A percentile compares a stretch with the other conserved stretches of the same genome.
Evolutionary conservation across 1,139 yeast species (phyloP).

Genomic region (Kurtzmaniella quercitrusa): DNA sequence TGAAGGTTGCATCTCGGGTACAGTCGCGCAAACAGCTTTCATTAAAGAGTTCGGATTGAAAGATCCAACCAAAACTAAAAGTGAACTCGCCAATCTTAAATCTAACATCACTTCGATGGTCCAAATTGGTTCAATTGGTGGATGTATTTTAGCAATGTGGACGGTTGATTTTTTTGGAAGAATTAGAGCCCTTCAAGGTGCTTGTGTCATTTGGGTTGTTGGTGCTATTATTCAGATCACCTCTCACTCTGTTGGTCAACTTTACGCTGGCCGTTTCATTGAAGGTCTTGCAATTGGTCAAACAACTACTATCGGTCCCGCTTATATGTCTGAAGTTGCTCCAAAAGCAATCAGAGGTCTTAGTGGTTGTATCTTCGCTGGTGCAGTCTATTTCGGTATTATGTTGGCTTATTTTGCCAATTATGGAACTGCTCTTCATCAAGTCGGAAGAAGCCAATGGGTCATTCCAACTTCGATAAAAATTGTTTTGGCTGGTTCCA

Average conservation of each 20-base stretch:
- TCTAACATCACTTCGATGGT: slow-evolving; percentile 63
- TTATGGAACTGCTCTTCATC: slow-evolving; percentile 36
- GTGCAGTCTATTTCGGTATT: slow-evolving; percentile 53
- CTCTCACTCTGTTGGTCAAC: slow-evolving; percentile 40
- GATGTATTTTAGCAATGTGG: slow-evolving; percentile 47
- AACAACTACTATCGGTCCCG: slow-evolving; percentile 55
- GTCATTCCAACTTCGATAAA: slow-evolving; percentile 33
- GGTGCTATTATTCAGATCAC: slow-evolving; percentile 49
- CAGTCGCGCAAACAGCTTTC: slow-evolving; percentile 43
- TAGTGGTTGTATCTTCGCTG: slow-evolving; percentile 47
- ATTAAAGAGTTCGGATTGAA: slow-evolving; percentile 40
- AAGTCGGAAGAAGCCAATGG: slow-evolving; percentile 34
- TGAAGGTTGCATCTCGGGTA: slow-evolving; percentile 52
- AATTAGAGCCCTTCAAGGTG: slow-evolving; percentile 45
- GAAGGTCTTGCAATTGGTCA: slow-evolving; percentile 57
- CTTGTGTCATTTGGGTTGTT: slow-evolving; percentile 41
- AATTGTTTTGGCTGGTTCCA: slow-evolving; percentile 38
- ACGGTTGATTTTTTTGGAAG: slow-evolving; percentile 55
- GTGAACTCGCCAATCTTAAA: slow-evolving; percentile 41
- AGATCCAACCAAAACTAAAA: slow-evolving; percentile 32
- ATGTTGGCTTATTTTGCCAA: slow-evolving; percentile 50
- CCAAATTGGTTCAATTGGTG: slow-evolving; percentile 57
- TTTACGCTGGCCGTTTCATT: slow-evolving; percentile 50
- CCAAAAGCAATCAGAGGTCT: slow-evolving; percentile 52
- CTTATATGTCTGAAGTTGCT: slow-evolving; percentile 50